phyloP scores from a whole-genome alignment of 1,284 basidiomycete species.

The Cryptococcus sp. region DNA sequence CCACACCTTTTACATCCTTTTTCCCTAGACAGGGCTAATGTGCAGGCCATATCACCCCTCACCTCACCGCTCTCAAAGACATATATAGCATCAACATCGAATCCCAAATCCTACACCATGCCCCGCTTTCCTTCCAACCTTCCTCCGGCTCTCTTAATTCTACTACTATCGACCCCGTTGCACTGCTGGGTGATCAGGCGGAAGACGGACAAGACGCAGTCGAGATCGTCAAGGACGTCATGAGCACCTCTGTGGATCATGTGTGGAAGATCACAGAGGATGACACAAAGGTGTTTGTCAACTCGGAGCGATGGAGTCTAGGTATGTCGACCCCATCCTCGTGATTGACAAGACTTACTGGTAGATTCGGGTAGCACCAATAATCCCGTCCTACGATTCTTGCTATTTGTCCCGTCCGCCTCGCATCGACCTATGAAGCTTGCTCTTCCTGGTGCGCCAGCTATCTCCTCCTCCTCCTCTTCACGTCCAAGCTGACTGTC shows the following conservation, averaged over 20 bases:
- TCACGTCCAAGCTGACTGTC: neutral
- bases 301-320: slow-evolving; percentile 91
- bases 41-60: slow-evolving; percentile 60
- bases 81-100: slow-evolving; percentile 89
- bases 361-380: slow-evolving; percentile 56
- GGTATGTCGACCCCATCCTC: slow-evolving; percentile 52
- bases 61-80: slow-evolving; percentile 56
- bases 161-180: slow-evolving; percentile 30
- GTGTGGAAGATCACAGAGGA: slow-evolving; percentile 64
- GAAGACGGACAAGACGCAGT: slow-evolving; percentile 9
- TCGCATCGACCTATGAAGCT: slow-evolving; percentile 63
- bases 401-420: slow-evolving; percentile 78
- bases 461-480: slow-evolving; percentile 1
- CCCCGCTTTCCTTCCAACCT: slow-evolving; percentile 77
- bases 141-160: slow-evolving; percentile 9
- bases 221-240: slow-evolving; percentile 15
- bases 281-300: slow-evolving; percentile 83
- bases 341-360: slow-evolving; percentile 49
- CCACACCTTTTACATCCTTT: too few species aligned
- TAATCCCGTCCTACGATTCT: slow-evolving; percentile 87
- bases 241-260: slow-evolving; percentile 27
- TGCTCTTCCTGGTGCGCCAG: slow-evolving; percentile 52
- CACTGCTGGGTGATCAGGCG: neutral
- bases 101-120: slow-evolving; percentile 88
- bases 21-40: neutral